These are phyloP conservation scores for Alternaria gaisen DNA, from an alignment of 2,329 filamentous ascomycete species.

Conservation along the genomic window DNA sequence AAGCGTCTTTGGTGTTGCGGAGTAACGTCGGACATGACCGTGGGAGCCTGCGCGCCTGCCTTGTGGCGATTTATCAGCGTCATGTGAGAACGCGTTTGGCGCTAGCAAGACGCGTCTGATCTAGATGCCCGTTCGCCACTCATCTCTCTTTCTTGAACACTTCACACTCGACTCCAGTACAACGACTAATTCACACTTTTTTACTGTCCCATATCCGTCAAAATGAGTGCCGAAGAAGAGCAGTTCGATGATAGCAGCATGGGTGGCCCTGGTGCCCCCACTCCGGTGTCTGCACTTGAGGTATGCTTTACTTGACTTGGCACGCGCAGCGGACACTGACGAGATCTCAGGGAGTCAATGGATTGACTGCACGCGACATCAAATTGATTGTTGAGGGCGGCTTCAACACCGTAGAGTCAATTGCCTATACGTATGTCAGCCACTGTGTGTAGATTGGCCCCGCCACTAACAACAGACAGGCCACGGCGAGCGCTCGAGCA, in stretches of 20 bases:
- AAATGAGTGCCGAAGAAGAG: conserved; percentile 61
- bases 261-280: conserved; percentile 90
- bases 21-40: not conserved
- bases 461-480: conserved; percentile 52
- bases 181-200: not conserved
- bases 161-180: not conserved
- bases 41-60: conserved; percentile 4
- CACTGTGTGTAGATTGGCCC: not conserved
- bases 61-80: conserved; percentile 9
- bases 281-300: conserved; percentile 84
- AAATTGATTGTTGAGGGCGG: conserved; percentile 91
- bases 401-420: conserved; percentile 93
- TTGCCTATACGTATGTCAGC: conserved; percentile 81
- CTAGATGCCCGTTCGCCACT: conserved; percentile 24
- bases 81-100: conserved; percentile 39
- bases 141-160: conserved; percentile 9
- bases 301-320: conserved; percentile 60
- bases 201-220: conserved; percentile 4
- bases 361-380: conserved; percentile 93
- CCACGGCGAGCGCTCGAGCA: conserved; percentile 82
- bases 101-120: conserved; percentile 25
- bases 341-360: conserved; percentile 76
- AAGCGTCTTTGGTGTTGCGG: not conserved
- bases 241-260: conserved; percentile 74
- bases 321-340: conserved; percentile 7